Evolutionary conservation across 208 protist genomes (phyloP), one percentile per base, ranked within the genome.

Genomic region (Leishmania braziliensis): DNA sequence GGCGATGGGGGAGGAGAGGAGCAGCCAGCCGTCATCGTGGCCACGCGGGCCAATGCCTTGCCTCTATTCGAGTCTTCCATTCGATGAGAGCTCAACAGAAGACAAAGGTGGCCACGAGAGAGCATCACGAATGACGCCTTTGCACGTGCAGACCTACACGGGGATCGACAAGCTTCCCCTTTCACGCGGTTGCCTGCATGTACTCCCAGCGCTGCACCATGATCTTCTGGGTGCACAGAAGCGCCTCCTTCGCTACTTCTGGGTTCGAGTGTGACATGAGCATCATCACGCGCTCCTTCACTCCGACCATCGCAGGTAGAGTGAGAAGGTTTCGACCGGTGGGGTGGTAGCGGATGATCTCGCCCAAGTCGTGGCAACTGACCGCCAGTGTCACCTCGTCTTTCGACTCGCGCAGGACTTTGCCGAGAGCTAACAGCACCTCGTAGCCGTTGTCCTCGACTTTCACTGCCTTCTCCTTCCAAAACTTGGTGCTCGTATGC

Each of bases 151-250:
- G 23, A 20, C 74, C 5, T 50, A 54, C 43, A 36, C 43, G 6
- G 33, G 18, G 9, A 53, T 48, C 0, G 50, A 46, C 9, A 14
- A 20, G 39, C 39, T 36, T 16, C 6, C n/a, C 26, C 20, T 26
- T 56, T 86, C 74, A 89, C 48, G 89, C 80, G 20, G 83, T 74
- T 46, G 43, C 43, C 78, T 95, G 84, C 51, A 97, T 96, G 81
- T 91, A 98, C 87, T 98, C 95, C 95, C 95, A 98, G 2, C 93
- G 92, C 86, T 98, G 95, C 60, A 98, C 94, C 94, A 98, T 97
- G 63, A 98, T 95, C 84, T 98, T 98, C 85, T 98, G 97, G 43
- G 97, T 95, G 72, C 92, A 92, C 20, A 98, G 86, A 33, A 98
- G 88, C 33, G 97, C 97, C 80, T 98, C 91, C 86, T 98, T 97